Evolutionary conservation across 495 filamentous ascomycete species (phyloP), one percentile per base, ranked within the genome.

Genomic region (Durotheca rogersii): DNA sequence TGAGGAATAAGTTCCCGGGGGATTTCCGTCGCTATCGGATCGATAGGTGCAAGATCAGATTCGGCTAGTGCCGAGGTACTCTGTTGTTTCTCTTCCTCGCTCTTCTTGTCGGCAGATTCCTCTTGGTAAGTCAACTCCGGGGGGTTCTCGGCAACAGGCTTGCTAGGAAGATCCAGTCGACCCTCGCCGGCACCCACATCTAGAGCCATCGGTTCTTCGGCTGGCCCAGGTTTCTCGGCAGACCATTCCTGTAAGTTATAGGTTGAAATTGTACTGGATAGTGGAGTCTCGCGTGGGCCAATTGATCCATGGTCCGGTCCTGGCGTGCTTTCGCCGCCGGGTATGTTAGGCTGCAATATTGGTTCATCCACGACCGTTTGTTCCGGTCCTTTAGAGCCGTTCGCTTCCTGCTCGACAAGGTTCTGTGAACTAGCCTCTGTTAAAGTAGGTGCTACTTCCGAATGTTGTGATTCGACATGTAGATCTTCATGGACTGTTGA

Each of bases 1-100:
- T 37, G 50, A 12, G 32, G 14, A 6, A 25, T 23, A 35, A 27
- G 21, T 37, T 52, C 35, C 21, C 40, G 21, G 27, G 10, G 7
- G 15, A 23, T 39, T 10, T 27, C 41, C 18, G 21, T 20, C 11
- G 14, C 23, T 23, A 21, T 14, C 6, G 51, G 17, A 17, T 43
- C 10, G n/a, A 5, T 11, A 35, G 29, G 6, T 10, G 37, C n/a
- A 25, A 47, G 36, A 12, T 36, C 34, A 7, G 34, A 2, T 15
- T 62, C 61, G 20, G 47, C 40, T 6, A 36, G 20, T 23, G 62
- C 51, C 4, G 12, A 38, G 16, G 19, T 31, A 33, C 51, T 54
- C 30, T 62, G 58, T 12, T 33, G 32, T 37, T 53, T 49, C 25
- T 56, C 63, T 38, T 66, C 62, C 33, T 25, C 44, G 44, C 66